These are phyloP conservation scores for Leccinum subtestaceum DNA, from an alignment of 768 basidiomycete genomes.

Conservation along the genomic window DNA sequence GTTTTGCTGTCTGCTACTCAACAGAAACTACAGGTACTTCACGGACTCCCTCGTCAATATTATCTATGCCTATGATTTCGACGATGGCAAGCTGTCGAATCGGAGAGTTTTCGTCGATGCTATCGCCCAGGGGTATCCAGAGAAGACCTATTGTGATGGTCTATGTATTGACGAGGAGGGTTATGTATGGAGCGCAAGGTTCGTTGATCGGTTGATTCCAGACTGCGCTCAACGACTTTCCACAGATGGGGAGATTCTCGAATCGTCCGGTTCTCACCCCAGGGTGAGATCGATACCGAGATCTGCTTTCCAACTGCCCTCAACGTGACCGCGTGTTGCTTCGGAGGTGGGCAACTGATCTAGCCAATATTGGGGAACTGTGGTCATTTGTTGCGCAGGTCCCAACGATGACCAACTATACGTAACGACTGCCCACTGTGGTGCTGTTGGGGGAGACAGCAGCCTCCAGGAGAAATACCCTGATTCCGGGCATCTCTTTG, in stretches of 20 bases:
- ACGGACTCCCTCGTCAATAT: slow-evolving; percentile 65
- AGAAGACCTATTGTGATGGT: slow-evolving; percentile 59
- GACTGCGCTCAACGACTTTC: not conserved
- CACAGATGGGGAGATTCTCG: slow-evolving; percentile 64
- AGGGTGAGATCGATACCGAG: slow-evolving; percentile 55
- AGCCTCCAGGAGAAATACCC: slow-evolving; percentile 33
- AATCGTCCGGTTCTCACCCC: slow-evolving; percentile 51
- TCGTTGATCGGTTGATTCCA: slow-evolving; percentile 24
- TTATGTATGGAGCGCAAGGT: slow-evolving; percentile 62
- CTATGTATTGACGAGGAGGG: slow-evolving; percentile 64
- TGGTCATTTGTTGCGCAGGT: slow-evolving; percentile 35
- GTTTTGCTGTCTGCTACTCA: slow-evolving; percentile 6
- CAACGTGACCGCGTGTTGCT: slow-evolving; percentile 66
- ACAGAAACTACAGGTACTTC: slow-evolving; percentile 51
- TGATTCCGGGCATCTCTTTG: slow-evolving; percentile 36
- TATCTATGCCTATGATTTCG: slow-evolving; percentile 57
- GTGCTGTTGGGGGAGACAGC: slow-evolving; percentile 55
- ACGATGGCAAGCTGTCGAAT: slow-evolving; percentile 53
- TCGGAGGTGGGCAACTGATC: slow-evolving; percentile 39
- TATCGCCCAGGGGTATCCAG: slow-evolving; percentile 47
- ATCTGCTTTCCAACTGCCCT: slow-evolving; percentile 59
- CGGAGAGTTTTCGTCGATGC: slow-evolving; percentile 59
- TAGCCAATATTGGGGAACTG: slow-evolving; percentile 5
- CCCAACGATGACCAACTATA: slow-evolving; percentile 60
- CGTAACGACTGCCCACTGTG: slow-evolving; percentile 53